These are phyloP conservation scores for Emmonsiellopsis sp. DNA, from an alignment of 2,329 filamentous ascomycete genomes.

Conservation along the genomic window DNA sequence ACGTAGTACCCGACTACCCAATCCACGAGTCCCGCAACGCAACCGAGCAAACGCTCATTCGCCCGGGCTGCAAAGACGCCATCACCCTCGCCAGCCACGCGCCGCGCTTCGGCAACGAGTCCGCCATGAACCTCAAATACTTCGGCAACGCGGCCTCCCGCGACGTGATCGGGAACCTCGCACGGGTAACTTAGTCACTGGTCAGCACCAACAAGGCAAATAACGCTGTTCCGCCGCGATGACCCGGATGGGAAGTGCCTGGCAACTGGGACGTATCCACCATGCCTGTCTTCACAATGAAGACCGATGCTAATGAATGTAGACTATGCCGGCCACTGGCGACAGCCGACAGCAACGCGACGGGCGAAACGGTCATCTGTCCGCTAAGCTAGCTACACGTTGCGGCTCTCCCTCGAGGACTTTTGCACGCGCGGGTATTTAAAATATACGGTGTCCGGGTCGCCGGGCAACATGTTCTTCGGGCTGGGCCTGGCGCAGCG, in stretches of 20 bases:
- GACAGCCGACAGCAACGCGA: slow-evolving; percentile 49
- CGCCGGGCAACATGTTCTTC: slow-evolving; percentile 53
- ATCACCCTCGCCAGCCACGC: slow-evolving; percentile 48
- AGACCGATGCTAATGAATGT: neutral
- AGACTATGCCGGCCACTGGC: slow-evolving; percentile 62
- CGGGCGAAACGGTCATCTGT: slow-evolving; percentile 62
- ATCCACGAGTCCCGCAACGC: slow-evolving; percentile 60
- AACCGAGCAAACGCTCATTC: slow-evolving; percentile 50
- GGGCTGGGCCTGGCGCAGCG: slow-evolving; percentile 60
- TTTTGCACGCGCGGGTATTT: slow-evolving; percentile 57
- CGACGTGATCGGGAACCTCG: slow-evolving; percentile 53
- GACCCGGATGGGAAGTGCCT: slow-evolving; percentile 58
- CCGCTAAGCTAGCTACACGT: slow-evolving; percentile 46
- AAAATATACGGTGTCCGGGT: slow-evolving; percentile 46
- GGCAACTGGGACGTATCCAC: slow-evolving; percentile 33
- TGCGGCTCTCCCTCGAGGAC: slow-evolving; percentile 48
- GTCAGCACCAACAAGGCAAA: slow-evolving; percentile 47
- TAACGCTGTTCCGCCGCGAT: slow-evolving; percentile 58
- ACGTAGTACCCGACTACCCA: slow-evolving; percentile 33
- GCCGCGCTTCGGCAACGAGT: slow-evolving; percentile 42
- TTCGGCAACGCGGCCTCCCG: slow-evolving; percentile 54
- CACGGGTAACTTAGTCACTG: slow-evolving; percentile 37
- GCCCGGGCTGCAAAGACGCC: slow-evolving; percentile 50
- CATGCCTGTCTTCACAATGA: neutral
- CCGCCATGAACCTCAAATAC: slow-evolving; percentile 55